Evolutionary conservation across 1,284 basidiomycete species (phyloP), one percentile per base, ranked within the genome.

Genomic region (Cystobasidium sp.): DNA sequence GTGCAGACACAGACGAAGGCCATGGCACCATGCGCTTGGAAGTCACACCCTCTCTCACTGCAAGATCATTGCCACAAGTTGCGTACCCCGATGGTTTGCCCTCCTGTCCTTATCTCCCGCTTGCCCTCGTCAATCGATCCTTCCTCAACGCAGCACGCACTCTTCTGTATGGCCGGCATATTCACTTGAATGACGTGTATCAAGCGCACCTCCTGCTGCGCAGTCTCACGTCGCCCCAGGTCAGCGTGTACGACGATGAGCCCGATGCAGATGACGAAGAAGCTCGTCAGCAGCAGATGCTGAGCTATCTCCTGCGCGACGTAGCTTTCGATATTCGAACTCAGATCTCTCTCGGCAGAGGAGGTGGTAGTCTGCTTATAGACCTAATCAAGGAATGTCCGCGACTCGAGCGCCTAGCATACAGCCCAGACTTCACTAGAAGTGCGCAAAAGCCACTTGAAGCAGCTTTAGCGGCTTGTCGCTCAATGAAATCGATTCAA

Each of bases 121-220:
- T 79, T 20, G 46, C 76, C 10, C 70, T 73, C 70, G 37, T 78
- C 70, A 76, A 75, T 41, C 75, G 78, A 31, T 58, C 78, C 5
- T 79, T 79, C 74, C 69, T 79, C 1, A 76, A 76, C 55, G 76
- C 77, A 2, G n/a, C 74, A 4, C 75, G 78, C 31, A 65, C 69
- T 37, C 31, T 65, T 14, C 66, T 79, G 10, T 79, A 79, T 73
- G 70, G 62, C 6, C 51, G 68, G 8, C 37, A 43, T 39, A 24
- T 67, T 12, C 51, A 64, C 20, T 41, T 74, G n/a, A 14, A 20
- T 16, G 74, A 75, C 46, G 22, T 46, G 12, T 75, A 69, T 47
- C 74, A 75, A 24, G 74, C 68, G 1, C 68, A 58, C 24, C 68
- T 78, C 14, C 24, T 79, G 1, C 75, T 76, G 31, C 74, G 73